Base-by-base conservation (phyloP, 2,329 filamentous ascomycete genomes). In the Paecilomyces fulvus region DNA sequence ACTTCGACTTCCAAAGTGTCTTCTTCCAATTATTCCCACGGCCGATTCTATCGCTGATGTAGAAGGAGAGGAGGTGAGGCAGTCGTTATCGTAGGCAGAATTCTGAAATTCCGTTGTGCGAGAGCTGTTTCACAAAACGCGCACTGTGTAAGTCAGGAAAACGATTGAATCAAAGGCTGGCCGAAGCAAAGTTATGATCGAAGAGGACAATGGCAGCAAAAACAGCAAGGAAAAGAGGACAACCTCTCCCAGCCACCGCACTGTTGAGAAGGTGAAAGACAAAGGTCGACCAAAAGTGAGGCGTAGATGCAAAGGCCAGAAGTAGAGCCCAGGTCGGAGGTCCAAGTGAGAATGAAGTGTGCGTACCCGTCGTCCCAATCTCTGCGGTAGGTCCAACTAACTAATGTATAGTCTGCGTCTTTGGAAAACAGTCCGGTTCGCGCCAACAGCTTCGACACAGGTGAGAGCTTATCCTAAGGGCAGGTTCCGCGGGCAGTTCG, bases 261-360 rank as follows among this genome's bases (percentile, higher is more conserved):
- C 21, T 14, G 37, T 8, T 17, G 37, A 43, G 37, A 10, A 6
- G 20, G 48, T 49, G 20, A 49, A 20, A 49, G 25, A 30, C 28
- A 33, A 31, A 53, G 51, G 9, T 11, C 11, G 51, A 23, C 51
- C 51, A 53, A 53, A 33, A 53, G 51, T 53, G 51, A 53, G 51
- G 51, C 51, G 51, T 33, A 37, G 51, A 43, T 33, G 33, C 51
- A 33, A 37, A 31, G 51, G 51, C 33, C 33, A 33, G 51, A 37
- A 30, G 17, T 49, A 49, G 48, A 28, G 48, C 20, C 25, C 12
- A 23, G 48, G 48, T 20, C 10, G 14, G 48, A 28, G 21, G 3
- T n/a, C 25, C 20, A 49, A 11, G 48, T 49, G 48, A 49, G 28
- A 49, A 28, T 23, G 25, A 23, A 49, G 48, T 23, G 48, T 23